A percentile compares a stretch with the other conserved stretches of the same genome.
phyloP scores from a whole-genome alignment of 179 eudicot genomes.

The Corrigiola litoralis region DNA sequence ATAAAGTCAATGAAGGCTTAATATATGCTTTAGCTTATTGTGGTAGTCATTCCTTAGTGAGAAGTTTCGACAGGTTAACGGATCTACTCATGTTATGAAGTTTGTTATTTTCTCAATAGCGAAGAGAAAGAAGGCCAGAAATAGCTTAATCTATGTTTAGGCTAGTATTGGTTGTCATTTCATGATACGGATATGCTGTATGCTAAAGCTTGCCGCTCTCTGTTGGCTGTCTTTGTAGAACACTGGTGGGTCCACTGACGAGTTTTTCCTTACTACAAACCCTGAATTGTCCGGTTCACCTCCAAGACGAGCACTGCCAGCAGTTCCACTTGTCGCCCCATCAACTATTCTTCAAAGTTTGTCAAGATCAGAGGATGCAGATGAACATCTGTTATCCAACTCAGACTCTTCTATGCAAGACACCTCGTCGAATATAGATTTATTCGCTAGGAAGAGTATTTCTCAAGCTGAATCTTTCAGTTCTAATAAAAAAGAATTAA shows the following conservation, averaged over 20 bases:
- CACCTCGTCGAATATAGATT: conserved; percentile 25
- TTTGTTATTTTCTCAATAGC: no score
- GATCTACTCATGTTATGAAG: no score
- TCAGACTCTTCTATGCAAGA: conserved; percentile 33
- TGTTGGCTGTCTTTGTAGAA: conserved; percentile 41
- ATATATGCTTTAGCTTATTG: no score
- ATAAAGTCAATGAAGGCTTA: no score
- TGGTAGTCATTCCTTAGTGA: no score
- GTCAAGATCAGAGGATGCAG: conserved; percentile 40
- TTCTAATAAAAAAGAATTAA: conserved; percentile 69
- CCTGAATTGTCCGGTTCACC: conserved; percentile 87
- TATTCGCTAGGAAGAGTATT: conserved; percentile 37
- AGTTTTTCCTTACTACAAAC: conserved; percentile 77
- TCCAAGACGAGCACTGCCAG: conserved; percentile 82
- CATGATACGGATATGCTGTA: no score
- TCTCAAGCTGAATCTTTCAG: conserved; percentile 55
- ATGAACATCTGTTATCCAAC: conserved; percentile 17
- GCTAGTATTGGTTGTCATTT: neutral
- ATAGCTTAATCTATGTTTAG: neutral
- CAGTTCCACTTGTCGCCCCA: conserved; percentile 46
- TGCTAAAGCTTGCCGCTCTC: neutral
- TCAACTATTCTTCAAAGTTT: conserved; percentile 53
- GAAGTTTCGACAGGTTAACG: no score
- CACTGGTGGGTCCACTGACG: conserved; percentile 67
- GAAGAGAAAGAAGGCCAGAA: no score